These are phyloP conservation scores for Penicillium atrosanguineum DNA, from an alignment of 495 filamentous ascomycete genomes.

Conservation along the genomic window DNA sequence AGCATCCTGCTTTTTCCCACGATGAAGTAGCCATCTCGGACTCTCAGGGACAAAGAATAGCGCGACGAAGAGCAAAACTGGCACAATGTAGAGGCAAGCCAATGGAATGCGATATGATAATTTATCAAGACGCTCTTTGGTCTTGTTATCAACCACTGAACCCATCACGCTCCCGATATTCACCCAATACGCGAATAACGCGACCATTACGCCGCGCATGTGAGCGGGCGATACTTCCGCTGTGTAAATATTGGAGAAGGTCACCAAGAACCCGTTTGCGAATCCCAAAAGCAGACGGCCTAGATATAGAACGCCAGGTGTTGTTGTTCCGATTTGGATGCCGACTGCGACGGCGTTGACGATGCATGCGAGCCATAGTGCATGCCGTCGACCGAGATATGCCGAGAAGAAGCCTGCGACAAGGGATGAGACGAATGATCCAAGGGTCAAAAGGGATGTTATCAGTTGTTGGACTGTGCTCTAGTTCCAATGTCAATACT, in stretches of 20 bases:
- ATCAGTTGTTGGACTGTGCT: conserved; percentile 38
- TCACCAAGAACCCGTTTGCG: conserved; percentile 15
- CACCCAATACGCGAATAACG: conserved; percentile 15
- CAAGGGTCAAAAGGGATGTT: conserved; percentile 52
- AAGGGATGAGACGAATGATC: conserved; percentile 56
- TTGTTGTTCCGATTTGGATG: conserved; percentile 15
- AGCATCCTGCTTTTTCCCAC: conserved; percentile 5
- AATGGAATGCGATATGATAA: conserved; percentile 13
- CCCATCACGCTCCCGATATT: conserved; percentile 16
- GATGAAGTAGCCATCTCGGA: conserved; percentile 17
- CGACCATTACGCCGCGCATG: conserved; percentile 17
- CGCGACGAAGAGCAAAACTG: conserved; percentile 8
- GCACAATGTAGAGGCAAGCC: conserved; percentile 16
- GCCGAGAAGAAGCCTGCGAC: conserved; percentile 39
- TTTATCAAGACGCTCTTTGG: conserved; percentile 9
- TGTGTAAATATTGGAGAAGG: conserved; percentile 16
- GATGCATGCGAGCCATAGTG: conserved; percentile 17
- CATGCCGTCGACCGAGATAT: conserved; percentile 13
- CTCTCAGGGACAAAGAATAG: conserved; percentile 16
- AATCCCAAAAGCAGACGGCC: conserved; percentile 15
- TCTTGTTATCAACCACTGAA: conserved; percentile 13
- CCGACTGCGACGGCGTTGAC: conserved; percentile 14
- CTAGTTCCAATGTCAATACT: not conserved
- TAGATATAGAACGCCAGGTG: conserved; percentile 9
- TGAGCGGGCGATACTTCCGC: conserved; percentile 12